Conservation (phyloP, 1,139 yeast species). For the Spencermartinsiella ligniputridi region DNA sequence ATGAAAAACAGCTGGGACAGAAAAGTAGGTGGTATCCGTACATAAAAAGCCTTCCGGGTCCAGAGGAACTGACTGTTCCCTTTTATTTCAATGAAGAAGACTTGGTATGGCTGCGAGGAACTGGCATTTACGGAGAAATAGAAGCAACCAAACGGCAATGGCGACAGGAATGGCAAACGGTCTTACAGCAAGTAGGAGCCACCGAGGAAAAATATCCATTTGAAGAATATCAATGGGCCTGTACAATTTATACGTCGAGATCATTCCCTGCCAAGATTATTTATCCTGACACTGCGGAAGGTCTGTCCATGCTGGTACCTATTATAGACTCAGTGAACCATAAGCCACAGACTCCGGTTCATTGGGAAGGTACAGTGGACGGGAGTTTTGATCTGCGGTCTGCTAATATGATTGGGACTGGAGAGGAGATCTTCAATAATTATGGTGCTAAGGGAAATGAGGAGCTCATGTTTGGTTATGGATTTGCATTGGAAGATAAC, state of each 20-base stretch:
- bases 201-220: conserved; percentile 13
- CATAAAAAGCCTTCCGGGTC: conserved; percentile 53
- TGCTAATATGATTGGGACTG: conserved; percentile 27
- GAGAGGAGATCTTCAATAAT: conserved; percentile 62
- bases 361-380: conserved; percentile 48
- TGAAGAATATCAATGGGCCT: conserved; percentile 65
- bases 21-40: conserved; percentile 42
- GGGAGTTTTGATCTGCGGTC: conserved; percentile 29
- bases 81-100: conserved; percentile 51
- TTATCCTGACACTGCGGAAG: conserved; percentile 38
- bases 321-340: conserved; percentile 77
- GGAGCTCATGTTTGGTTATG: conserved; percentile 57
- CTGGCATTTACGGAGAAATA: conserved; percentile 46
- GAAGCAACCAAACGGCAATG: conserved; percentile 24
- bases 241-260: conserved; percentile 64
- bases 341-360: conserved; percentile 53
- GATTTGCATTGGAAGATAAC: conserved; percentile 63
- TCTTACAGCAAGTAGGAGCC: conserved; percentile 9
- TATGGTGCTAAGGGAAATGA: conserved; percentile 87
- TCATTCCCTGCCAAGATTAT: conserved; percentile 62
- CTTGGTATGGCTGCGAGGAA: conserved; percentile 51
- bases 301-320: conserved; percentile 70
- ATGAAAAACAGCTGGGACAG: conserved; percentile 17
- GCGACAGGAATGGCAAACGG: conserved; percentile 29
- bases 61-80: conserved; percentile 51